These are phyloP conservation scores for Graphium sp. DNA, from an alignment of 2,329 filamentous ascomycete species.

Conservation along the genomic window DNA sequence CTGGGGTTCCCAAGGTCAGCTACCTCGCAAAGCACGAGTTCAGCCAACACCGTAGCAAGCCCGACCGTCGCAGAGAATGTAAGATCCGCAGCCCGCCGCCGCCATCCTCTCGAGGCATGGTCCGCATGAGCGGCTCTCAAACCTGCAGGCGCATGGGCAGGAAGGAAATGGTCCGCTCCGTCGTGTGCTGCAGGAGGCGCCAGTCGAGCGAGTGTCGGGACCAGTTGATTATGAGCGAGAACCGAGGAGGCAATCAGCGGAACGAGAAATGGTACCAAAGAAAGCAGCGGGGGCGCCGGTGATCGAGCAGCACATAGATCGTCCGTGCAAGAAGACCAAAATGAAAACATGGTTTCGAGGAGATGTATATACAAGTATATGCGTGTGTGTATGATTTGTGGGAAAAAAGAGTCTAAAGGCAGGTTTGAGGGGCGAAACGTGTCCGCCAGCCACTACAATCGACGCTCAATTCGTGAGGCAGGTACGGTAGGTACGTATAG, in stretches of 20 bases:
- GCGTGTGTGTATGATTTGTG: background rate
- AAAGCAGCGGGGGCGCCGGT: conserved; percentile 28
- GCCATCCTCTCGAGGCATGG: conserved; percentile 33
- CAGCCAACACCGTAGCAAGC: conserved; percentile 59
- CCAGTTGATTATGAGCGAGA: conserved; percentile 50
- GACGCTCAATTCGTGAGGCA: too few relatives aligned
- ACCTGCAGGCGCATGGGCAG: conserved; percentile 41
- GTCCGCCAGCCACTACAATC: too few relatives aligned
- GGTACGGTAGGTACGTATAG: too few relatives aligned
- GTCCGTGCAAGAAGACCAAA: conserved; percentile 33
- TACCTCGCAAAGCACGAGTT: conserved; percentile 73
- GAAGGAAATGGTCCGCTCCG: conserved; percentile 44
- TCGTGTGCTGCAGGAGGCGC: conserved; percentile 32
- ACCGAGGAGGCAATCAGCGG: conserved; percentile 50
- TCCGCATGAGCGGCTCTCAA: conserved; percentile 42
- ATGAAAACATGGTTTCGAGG: conserved; percentile 19
- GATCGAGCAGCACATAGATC: conserved; percentile 35
- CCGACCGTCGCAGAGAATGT: conserved; percentile 66
- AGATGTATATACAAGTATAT: background rate
- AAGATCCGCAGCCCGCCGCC: conserved; percentile 35
- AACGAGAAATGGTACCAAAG: conserved; percentile 53
- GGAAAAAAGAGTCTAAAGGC: background rate
- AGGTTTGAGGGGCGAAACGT: background rate
- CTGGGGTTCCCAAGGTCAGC: conserved; percentile 53
- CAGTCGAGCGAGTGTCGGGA: conserved; percentile 48